phyloP scores from a whole-genome alignment of 768 basidiomycete species.

The Strobilomyces echinocephalus region DNA sequence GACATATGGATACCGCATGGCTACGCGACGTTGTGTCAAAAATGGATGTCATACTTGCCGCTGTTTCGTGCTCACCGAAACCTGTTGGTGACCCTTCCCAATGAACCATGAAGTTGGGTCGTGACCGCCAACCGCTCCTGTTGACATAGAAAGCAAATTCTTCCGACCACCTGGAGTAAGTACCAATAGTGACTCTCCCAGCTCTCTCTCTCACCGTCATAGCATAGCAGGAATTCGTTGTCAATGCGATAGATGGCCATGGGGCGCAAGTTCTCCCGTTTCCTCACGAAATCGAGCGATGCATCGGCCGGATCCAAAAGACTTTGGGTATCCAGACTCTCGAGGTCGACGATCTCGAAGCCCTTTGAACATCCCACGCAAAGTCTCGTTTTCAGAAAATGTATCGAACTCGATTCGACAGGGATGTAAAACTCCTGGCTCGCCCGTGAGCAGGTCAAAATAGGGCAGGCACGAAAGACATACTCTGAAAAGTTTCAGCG shows the following conservation, averaged over 20 bases:
- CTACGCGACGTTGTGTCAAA: slow-evolving; percentile 38
- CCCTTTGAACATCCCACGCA: slow-evolving; percentile 97
- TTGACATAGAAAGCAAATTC: slow-evolving; percentile 99
- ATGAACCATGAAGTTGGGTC: slow-evolving; percentile 88
- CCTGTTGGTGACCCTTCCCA: slow-evolving; percentile 96
- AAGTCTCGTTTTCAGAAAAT: slow-evolving; percentile 94
- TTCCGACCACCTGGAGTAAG: slow-evolving; percentile 28
- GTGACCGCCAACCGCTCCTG: slow-evolving; percentile 87
- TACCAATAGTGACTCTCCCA: neutral
- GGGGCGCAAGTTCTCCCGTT: slow-evolving; percentile 81
- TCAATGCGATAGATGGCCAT: slow-evolving; percentile 97
- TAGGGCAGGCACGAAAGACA: slow-evolving; percentile 8
- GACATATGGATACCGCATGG: slow-evolving; percentile 93
- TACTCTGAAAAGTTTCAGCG: slow-evolving; percentile 87
- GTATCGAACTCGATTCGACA: slow-evolving; percentile 92
- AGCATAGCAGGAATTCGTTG: slow-evolving; percentile 94
- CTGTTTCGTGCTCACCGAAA: slow-evolving; percentile 66
- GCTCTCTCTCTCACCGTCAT: slow-evolving; percentile 68
- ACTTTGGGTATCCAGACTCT: slow-evolving; percentile 94
- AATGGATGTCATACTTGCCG: neutral
- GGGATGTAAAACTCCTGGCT: slow-evolving; percentile 96
- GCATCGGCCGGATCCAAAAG: slow-evolving; percentile 89
- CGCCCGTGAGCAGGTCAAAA: neutral
- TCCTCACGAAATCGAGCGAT: slow-evolving; percentile 89
- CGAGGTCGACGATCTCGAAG: slow-evolving; percentile 97